Conservation (phyloP, 148 eudicot genomes). For the Vaccinium vitisidaea region DNA sequence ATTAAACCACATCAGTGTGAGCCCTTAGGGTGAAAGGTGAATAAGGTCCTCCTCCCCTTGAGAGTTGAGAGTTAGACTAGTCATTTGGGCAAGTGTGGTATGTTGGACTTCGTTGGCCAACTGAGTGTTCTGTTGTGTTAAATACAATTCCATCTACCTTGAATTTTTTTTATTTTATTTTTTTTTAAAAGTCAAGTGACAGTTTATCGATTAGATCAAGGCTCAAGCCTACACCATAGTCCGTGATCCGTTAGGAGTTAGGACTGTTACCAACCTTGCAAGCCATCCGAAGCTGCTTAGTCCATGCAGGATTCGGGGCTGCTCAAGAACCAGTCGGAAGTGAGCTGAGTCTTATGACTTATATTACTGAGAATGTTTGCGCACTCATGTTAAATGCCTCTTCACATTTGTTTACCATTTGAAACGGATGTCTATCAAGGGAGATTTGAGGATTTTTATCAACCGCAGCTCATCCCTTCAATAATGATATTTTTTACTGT, state of each 20-base stretch:
- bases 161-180: too few species aligned
- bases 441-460: not conserved
- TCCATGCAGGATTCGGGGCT: not conserved
- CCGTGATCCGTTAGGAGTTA: not conserved
- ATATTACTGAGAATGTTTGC: not conserved
- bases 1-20: not conserved
- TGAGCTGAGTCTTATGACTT: not conserved
- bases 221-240: not conserved
- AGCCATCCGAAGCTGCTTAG: not conserved
- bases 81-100: too few species aligned
- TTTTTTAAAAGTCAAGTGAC: not conserved
- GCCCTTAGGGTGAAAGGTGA: not conserved
- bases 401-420: not conserved
- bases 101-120: too few species aligned
- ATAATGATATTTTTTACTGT: not conserved
- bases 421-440: not conserved
- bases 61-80: not conserved
- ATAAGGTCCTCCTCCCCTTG: not conserved
- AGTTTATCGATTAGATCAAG: not conserved
- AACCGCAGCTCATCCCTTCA: not conserved
- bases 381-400: not conserved
- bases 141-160: not conserved
- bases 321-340: not conserved
- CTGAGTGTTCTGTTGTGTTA: too few species aligned
- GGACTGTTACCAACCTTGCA: not conserved